Base-by-base conservation (phyloP, 2,329 filamentous ascomycete genomes). In the Diaporthe batatas region DNA sequence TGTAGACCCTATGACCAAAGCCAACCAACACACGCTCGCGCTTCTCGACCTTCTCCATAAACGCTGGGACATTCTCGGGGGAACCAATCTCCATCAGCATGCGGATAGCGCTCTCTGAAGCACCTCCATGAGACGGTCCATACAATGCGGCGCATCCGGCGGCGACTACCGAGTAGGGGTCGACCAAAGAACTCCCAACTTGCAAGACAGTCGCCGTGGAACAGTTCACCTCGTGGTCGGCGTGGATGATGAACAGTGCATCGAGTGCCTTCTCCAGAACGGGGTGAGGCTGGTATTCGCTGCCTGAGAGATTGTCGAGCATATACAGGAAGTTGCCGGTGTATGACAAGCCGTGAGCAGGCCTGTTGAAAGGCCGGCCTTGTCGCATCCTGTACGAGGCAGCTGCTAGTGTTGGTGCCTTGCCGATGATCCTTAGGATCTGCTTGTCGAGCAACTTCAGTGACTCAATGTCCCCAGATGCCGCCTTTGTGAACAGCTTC, bases 151-250 rank as follows among this genome's bases (percentile, higher is more conserved):
- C 84, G n/a, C 86, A 85, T 6, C 87, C 83, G 0, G 87, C 86
- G 0, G 87, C 80, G 16, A 90, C 86, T 23, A 87, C 83, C 75
- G 85, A 88, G 73, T 83, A 89, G 0, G 88, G 88, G 76, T 90
- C 89, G 0, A 89, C 85, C 14, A 90, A 79, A 0, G 86, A 87
- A 71, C 85, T 88, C 10, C 88, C 87, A 25, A 89, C 87, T 72
- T 90, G 87, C 21, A 90, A 80, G 42, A 89, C 84, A 1, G 88
- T 86, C 1, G 88, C 87, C 0, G 88, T 89, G 2, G 87, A 87
- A 76, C 87, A 86, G 75, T 89, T 89, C 78, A 90, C 87, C 73
- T 89, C 89, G 77, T 91, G 88, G 75, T 91, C 89, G 2, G 87
- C 86, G 75, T 89, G 87, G 32, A 90, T 83, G 70, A 89, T 86